Evolutionary conservation across 2,329 filamentous ascomycete species (phyloP).

Genomic region (Alternaria ventricosa): DNA sequence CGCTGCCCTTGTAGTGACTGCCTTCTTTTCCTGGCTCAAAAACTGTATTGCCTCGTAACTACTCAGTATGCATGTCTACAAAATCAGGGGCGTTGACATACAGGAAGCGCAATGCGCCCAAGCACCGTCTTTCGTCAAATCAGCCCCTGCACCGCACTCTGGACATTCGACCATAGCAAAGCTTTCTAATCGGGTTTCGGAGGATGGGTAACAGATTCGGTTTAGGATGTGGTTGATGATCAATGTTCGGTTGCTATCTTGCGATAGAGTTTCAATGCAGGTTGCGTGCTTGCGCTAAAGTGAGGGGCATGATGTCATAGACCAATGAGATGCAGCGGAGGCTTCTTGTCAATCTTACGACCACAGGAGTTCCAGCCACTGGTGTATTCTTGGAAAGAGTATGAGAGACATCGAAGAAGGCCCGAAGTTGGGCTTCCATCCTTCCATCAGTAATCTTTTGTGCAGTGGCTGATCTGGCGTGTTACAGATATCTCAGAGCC

Average conservation of each 20-base stretch:
- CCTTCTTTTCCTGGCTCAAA: conserved; percentile 41
- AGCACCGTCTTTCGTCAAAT: conserved; percentile 37
- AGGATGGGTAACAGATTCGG: not conserved
- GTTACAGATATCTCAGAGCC: not conserved
- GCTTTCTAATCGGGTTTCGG: not conserved
- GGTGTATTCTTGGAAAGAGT: not conserved
- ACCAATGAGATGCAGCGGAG: conserved; percentile 7
- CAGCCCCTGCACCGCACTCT: conserved; percentile 36
- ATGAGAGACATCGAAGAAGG: not conserved
- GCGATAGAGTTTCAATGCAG: conserved; percentile 2
- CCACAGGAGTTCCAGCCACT: not conserved
- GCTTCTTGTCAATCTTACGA: not conserved
- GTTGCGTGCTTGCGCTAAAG: conserved; percentile 4
- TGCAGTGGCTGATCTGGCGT: not conserved
- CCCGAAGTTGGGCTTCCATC: not conserved
- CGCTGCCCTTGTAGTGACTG: conserved; percentile 30
- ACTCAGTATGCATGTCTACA: not conserved
- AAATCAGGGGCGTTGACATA: conserved; percentile 9
- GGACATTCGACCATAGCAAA: conserved; percentile 33
- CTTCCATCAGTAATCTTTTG: not conserved
- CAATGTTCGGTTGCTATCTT: not conserved
- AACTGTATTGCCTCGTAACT: conserved; percentile 22
- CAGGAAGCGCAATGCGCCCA: conserved; percentile 41
- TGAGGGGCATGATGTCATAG: conserved; percentile 20
- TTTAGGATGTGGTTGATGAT: not conserved